Percentiles rank a stretch among this genome's conserved stretches.
These are phyloP conservation scores for Halenospora varia DNA, from an alignment of 495 filamentous ascomycete species.

Conservation along the genomic window DNA sequence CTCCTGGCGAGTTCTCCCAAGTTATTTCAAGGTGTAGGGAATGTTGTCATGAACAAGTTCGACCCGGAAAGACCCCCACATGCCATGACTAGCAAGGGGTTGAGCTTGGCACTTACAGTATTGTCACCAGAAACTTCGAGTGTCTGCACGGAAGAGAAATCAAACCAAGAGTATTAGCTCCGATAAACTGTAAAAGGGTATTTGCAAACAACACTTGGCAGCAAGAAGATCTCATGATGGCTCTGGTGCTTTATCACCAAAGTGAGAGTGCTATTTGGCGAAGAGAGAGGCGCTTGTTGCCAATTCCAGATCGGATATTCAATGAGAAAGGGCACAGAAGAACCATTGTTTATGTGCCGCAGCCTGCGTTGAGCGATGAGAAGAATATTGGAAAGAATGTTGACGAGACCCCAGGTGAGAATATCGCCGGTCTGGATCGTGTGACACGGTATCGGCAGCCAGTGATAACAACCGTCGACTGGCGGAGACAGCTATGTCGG, in stretches of 20 bases:
- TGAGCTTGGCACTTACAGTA: slow-evolving; percentile 6
- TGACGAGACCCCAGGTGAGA: too few species aligned
- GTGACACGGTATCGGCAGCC: not conserved
- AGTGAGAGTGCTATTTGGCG: not conserved
- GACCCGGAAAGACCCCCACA: not conserved
- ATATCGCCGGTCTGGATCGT: not conserved
- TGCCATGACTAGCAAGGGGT: slow-evolving; percentile 10
- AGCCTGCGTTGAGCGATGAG: not conserved
- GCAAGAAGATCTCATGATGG: not conserved
- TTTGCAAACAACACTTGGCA: not conserved
- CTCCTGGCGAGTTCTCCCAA: slow-evolving; percentile 7
- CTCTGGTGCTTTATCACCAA: not conserved
- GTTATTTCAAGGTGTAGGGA: not conserved
- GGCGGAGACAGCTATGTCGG: not conserved
- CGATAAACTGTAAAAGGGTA: slow-evolving; percentile 1
- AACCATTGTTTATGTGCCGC: not conserved
- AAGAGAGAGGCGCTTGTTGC: not conserved
- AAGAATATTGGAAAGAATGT: too few species aligned
- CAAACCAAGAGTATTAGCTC: not conserved
- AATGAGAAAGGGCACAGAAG: not conserved
- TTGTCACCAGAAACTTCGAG: not conserved
- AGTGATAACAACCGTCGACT: not conserved
- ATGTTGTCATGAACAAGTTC: not conserved
- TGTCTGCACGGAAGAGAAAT: not conserved
- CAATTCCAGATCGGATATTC: not conserved